These are phyloP conservation scores for Melastoma malabathricum DNA, from an alignment of 345 rosid species.

Conservation along the genomic window DNA sequence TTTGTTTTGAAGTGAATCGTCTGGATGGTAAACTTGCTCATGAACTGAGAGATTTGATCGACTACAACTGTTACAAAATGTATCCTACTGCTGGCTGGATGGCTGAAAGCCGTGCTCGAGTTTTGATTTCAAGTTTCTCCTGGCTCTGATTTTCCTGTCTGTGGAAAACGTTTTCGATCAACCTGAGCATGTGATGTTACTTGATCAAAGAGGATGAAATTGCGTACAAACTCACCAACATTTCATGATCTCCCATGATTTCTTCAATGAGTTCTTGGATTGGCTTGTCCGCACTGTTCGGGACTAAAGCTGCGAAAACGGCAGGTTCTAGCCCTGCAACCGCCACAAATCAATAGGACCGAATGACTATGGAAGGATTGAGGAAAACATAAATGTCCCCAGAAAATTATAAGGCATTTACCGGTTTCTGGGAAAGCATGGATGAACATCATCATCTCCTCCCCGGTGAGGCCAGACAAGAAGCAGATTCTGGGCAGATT, in stretches of 20 bases:
- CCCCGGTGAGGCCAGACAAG: conserved; percentile 80
- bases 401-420: conserved; percentile 10
- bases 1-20: too few relatives aligned
- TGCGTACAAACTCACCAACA: conserved; percentile 40
- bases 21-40: too few relatives aligned
- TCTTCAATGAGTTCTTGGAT: conserved; percentile 59
- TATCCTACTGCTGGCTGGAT: too few relatives aligned
- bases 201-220: not conserved
- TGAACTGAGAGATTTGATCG: too few relatives aligned
- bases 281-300: conserved; percentile 64
- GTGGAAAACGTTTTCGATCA: too few relatives aligned
- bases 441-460: conserved; percentile 92
- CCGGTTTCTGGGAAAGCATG: conserved; percentile 77
- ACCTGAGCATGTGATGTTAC: too few relatives aligned
- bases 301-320: conserved; percentile 79
- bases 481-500: conserved; percentile 70
- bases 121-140: too few relatives aligned
- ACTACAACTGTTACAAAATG: too few relatives aligned
- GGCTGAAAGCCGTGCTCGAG: too few relatives aligned
- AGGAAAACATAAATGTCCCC: not conserved
- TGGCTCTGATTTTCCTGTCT: too few relatives aligned
- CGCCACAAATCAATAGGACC: not conserved
- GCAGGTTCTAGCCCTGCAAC: conserved; percentile 58
- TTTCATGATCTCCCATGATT: conserved; percentile 86
- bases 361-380: not conserved